Evolutionary conservation across 1,139 yeast genomes (phyloP), one percentile per base, ranked within the genome.

Genomic region (Taphrina populina): DNA sequence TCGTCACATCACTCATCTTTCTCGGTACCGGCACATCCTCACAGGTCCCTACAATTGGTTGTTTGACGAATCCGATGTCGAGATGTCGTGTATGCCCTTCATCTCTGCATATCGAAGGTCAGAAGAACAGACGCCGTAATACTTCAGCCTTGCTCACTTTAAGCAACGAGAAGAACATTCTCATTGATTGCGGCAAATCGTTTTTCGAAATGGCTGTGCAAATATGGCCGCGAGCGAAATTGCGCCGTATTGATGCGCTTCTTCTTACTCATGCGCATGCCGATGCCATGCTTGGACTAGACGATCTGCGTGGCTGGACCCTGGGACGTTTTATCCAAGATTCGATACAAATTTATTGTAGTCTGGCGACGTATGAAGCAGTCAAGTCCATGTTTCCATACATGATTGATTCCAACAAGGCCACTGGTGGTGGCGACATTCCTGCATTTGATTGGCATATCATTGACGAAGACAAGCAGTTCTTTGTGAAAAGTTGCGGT

Each of bases 401-500:
- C 46, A 52, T 56, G 52, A 58, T 57, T 8, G 47, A 51, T 13
- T 27, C 39, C 7, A 33, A 40, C 19, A 37, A 36, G 24, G 60
- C 61, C 5, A 58, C 60, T 7, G 60, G 60, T 4, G 60, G 60
- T 4, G 60, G 60, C 8, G 60, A 58, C 37, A 49, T 58, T 11
- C 60, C 58, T 19, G 40, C 57, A n/a, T 58, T 58, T 30, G 43
- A 26, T 10, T 58, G 47, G 34, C 60, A 58, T 15, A 32, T 58
- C 15, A 51, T 58, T 8, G 49, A 43, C 11, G 52, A 45, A 6
- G 49, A 43, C 21, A 40, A 58, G 30, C 45, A 54, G 13, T 58
- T 58, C 26, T 35, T 40, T 27, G 29, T 58, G 21, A 40, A 35
- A 21, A 43, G 51, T 17, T 44, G 59, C 19, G 52, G 53, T 13